These are phyloP conservation scores for Cercospora berteroae DNA, from an alignment of 2,329 filamentous ascomycete species.

Conservation along the genomic window DNA sequence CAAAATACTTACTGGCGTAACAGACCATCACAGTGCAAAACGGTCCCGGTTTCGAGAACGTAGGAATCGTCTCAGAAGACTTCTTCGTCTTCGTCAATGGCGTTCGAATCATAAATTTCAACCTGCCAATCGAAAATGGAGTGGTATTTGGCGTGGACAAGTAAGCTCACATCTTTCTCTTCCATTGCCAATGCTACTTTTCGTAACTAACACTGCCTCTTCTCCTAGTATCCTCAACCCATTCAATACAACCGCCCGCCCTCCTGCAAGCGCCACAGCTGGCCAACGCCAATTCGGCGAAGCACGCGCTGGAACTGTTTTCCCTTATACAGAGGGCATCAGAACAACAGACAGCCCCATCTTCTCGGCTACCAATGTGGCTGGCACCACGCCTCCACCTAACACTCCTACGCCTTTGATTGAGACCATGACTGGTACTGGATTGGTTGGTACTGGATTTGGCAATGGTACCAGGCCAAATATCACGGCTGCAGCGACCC, in stretches of 20 bases:
- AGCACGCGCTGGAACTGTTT: neutral
- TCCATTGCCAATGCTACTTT: neutral
- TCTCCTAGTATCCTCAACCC: neutral
- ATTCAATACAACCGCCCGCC: neutral
- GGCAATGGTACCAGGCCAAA: neutral
- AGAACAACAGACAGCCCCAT: neutral
- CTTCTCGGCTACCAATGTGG: neutral
- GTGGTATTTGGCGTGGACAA: neutral
- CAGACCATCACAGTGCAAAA: neutral
- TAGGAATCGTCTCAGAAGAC: neutral
- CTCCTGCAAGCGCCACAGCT: neutral
- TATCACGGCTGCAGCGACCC: neutral
- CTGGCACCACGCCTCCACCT: neutral
- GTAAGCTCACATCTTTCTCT: neutral
- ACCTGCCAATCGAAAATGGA: neutral
- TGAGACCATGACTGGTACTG: neutral
- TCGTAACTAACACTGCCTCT: neutral
- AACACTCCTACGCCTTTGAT: neutral
- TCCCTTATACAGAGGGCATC: neutral
- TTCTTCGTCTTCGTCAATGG: slow-evolving; percentile 1
- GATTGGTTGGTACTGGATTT: neutral
- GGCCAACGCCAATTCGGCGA: neutral
- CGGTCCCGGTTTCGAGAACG: neutral
- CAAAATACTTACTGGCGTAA: neutral
- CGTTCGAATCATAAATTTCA: neutral